phyloP scores from a whole-genome alignment of 306 rosid species.

The Ceratonia siliqua region DNA sequence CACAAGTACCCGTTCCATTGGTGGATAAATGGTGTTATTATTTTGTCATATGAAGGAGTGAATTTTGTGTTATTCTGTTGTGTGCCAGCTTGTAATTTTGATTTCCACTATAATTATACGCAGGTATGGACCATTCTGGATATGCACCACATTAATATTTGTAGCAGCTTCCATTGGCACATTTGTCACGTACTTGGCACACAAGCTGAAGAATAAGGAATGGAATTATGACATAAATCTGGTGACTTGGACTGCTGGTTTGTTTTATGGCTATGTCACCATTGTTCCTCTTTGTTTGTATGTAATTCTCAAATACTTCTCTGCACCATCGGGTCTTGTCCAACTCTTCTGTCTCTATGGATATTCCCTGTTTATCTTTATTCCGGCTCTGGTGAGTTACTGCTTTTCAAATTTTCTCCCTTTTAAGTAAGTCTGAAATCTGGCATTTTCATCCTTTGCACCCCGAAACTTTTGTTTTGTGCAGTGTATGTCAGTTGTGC shows the following conservation, averaged over 20 bases:
- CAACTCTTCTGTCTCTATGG: constrained; percentile 88
- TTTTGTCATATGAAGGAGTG: not conserved
- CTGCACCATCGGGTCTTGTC: constrained; percentile 80
- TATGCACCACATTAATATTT: constrained; percentile 82
- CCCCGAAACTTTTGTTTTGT: not conserved
- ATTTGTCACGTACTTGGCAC: constrained; percentile 73
- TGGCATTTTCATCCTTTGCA: constrained; percentile 14
- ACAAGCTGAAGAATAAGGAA: constrained; percentile 61
- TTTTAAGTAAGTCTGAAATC: not conserved
- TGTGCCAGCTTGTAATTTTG: not conserved
- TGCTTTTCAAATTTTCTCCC: constrained; percentile 6
- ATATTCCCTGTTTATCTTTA: constrained; percentile 76
- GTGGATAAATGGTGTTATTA: not conserved
- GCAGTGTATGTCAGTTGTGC: constrained; percentile 81
- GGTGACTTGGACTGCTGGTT: constrained; percentile 84
- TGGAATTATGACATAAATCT: constrained; percentile 83
- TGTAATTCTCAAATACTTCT: constrained; percentile 77
- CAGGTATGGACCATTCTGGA: constrained; percentile 93
- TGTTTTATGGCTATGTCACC: constrained; percentile 83
- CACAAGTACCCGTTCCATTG: not conserved
- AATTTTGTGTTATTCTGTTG: not conserved
- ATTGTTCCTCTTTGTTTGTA: constrained; percentile 67
- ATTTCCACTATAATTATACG: constrained; percentile 22
- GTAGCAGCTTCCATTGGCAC: constrained; percentile 89
- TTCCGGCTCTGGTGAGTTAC: constrained; percentile 74